phyloP scores from a whole-genome alignment of 2,329 filamentous ascomycete species.

The Beauveria bassiana region DNA sequence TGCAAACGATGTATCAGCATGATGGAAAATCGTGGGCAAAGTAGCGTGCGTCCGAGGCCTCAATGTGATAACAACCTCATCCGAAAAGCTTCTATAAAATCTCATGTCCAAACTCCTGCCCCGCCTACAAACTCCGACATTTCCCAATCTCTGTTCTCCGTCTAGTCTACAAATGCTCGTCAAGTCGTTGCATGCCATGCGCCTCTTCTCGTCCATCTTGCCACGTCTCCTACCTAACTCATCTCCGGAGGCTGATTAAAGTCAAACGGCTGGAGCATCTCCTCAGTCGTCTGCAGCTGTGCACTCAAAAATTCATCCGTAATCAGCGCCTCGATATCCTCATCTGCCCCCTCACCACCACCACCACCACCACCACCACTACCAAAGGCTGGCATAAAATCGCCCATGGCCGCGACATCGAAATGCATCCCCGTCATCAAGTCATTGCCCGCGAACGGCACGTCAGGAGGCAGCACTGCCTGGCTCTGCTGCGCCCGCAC shows the following conservation, averaged over 20 bases:
- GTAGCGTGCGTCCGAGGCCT: too few relatives aligned
- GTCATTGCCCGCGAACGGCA: constrained; percentile 24
- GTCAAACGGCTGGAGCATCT: constrained; percentile 22
- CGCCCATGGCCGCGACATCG: constrained; percentile 17
- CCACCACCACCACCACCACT: not conserved
- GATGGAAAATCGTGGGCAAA: not conserved
- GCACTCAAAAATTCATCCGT: constrained; percentile 28
- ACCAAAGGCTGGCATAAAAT: constrained; percentile 17
- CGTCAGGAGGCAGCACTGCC: constrained; percentile 23
- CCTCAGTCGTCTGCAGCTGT: constrained; percentile 21
- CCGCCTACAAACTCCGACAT: not conserved
- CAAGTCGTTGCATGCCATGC: not conserved
- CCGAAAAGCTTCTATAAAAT: not conserved
- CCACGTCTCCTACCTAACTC: not conserved
- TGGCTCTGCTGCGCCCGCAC: constrained; percentile 24
- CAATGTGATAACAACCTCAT: not conserved
- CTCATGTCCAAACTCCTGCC: not conserved
- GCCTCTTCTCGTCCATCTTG: not conserved
- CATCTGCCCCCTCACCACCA: constrained; percentile 16
- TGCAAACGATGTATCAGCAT: not conserved
- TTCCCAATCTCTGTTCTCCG: too few relatives aligned
- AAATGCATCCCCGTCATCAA: constrained; percentile 27
- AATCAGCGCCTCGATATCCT: constrained; percentile 24
- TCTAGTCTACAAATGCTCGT: not conserved
- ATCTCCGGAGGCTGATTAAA: constrained; percentile 20